These are phyloP conservation scores for Gyrodon lividus DNA, from an alignment of 768 basidiomycete genomes.

Conservation along the genomic window DNA sequence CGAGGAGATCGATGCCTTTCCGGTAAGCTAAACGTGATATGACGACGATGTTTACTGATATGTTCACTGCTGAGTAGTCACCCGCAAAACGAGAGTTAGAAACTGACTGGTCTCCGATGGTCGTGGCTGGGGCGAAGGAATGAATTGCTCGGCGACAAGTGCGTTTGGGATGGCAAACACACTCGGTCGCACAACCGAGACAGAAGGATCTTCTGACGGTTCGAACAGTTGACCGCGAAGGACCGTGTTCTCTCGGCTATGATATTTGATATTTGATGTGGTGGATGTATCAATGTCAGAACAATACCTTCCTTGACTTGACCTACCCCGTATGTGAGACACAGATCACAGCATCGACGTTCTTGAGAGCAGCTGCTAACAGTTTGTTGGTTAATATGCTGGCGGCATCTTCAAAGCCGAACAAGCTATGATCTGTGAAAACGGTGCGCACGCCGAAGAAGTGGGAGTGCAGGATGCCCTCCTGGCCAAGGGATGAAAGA, in stretches of 20 bases:
- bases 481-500: constrained; percentile 87
- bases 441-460: constrained; percentile 85
- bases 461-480: constrained; percentile 88
- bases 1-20: constrained; percentile 94
- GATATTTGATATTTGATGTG: background rate
- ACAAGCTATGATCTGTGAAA: constrained; percentile 96
- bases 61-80: background rate
- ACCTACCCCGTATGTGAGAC: constrained; percentile 94
- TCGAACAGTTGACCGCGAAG: constrained; percentile 80
- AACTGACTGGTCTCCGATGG: constrained; percentile 57
- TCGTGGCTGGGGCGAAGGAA: constrained; percentile 50
- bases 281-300: background rate
- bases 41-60: constrained; percentile 84
- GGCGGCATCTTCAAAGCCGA: constrained; percentile 95
- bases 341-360: constrained; percentile 93
- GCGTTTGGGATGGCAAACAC: constrained; percentile 96
- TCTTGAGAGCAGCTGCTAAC: constrained; percentile 78
- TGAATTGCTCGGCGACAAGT: constrained; percentile 82
- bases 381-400: constrained; percentile 98
- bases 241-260: constrained; percentile 95
- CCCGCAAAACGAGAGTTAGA: background rate
- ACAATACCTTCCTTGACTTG: background rate
- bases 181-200: constrained; percentile 48
- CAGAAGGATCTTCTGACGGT: constrained; percentile 40
- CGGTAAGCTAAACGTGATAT: constrained; percentile 90